phyloP scores from a whole-genome alignment of 169 alveolate genomes.

The Cryptosporidium parvum region DNA sequence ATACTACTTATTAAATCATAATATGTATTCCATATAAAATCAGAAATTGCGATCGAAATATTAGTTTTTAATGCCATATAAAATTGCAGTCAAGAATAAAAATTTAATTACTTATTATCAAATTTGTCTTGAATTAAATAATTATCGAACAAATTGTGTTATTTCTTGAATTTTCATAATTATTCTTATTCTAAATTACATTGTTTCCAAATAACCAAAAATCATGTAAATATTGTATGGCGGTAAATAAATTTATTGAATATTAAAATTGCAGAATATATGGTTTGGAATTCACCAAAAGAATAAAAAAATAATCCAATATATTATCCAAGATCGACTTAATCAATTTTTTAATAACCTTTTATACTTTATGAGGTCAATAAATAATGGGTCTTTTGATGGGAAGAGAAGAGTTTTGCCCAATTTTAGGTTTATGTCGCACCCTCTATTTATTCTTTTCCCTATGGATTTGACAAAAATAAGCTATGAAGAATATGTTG shows the following conservation, averaged over 20 bases:
- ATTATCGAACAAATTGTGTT: neutral
- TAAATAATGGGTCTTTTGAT: slow-evolving; percentile 27
- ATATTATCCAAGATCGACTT: neutral
- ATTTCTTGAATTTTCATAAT: neutral
- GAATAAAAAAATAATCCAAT: neutral
- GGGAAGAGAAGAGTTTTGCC: slow-evolving; percentile 46
- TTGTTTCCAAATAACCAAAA: neutral
- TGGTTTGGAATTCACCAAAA: neutral
- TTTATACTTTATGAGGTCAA: slow-evolving; percentile 1
- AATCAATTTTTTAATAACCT: neutral
- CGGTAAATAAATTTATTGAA: neutral
- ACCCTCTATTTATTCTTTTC: slow-evolving; percentile 42
- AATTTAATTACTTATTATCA: neutral
- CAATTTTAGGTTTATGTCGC: slow-evolving; percentile 53
- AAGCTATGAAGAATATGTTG: slow-evolving; percentile 44
- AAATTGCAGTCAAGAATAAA: neutral
- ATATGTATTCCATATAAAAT: slow-evolving; percentile 9
- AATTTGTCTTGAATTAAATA: neutral
- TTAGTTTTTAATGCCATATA: slow-evolving; percentile 16
- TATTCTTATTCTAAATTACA: no score
- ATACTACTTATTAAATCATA: slow-evolving; percentile 65
- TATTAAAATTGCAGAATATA: neutral
- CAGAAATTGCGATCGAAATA: neutral
- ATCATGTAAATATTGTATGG: neutral
- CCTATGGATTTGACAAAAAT: slow-evolving; percentile 73